Evolutionary conservation across 495 filamentous ascomycete species (phyloP), one percentile per base, ranked within the genome.

Genomic region (Neurospora tetraspora): DNA sequence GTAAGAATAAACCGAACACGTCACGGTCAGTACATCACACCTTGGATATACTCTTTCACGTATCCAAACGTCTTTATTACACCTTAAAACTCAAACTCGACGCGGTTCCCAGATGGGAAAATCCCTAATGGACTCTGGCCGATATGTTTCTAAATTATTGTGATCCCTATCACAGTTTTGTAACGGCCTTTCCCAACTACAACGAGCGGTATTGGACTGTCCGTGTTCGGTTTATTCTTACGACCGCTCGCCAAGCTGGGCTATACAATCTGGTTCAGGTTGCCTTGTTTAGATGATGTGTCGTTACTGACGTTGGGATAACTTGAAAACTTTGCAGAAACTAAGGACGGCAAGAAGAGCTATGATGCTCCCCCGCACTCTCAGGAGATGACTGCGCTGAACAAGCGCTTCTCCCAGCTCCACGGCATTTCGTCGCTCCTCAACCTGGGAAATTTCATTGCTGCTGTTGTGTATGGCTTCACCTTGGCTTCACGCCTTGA

Each of bases 391-490:
- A 74, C 85, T 73, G 85, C 84, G 36, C 79, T 98, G 78, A 98
- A 97, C 83, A 91, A 88, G 83, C 84, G 83, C 76, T 98, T 98
- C 83, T 87, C 86, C 6, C 86, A 84, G 59, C 82, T 97, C 69
- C 95, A 98, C 83, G 93, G 95, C 27, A 77, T 89, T 20, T 94
- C 91, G 31, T 89, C 91, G 69, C 76, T 94, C 74, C 75, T 95
- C 59, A 97, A 96, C 79, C 73, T 97, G 75, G 83, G 85, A 31
- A 89, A 88, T 16, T 82, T 96, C 65, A 72, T 91, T 69, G 87
- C 86, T 3, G 90, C 90, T 20, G 77, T 93, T 4, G 89, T 80
- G 77, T 98, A 98, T 83, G 94, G 94, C 11, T 76, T 90, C 69
- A 84, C 89, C 39, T 80, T 97, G 47, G 87, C 90, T 69, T 86